Base-by-base conservation (phyloP, 176 grass and related monocot species). In the Rhynchospora pubera region DNA sequence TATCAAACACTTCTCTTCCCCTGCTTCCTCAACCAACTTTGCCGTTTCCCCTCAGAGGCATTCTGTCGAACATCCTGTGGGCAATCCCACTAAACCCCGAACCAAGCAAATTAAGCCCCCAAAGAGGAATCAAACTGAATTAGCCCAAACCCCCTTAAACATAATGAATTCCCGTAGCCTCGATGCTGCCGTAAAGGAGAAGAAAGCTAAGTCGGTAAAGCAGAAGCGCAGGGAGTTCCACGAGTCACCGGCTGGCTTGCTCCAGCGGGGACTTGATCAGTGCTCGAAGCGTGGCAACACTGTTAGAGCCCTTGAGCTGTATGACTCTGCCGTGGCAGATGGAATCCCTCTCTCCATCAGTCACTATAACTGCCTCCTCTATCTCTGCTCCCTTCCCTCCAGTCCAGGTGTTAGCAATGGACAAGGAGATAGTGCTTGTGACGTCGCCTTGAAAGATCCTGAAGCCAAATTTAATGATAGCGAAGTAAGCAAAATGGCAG, bases 351-450 rank as follows among this genome's bases (percentile, higher is more conserved):
- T 98, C 85, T 78, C 89, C 44, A 68, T 94, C 66, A 75, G 89
- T 61, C 92, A 94, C 81, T 98, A 91, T 88, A 98, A 98, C 84
- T 88, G 85, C 83, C 92, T 98, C 74, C 90, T 98, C 84, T 98
- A 98, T 84, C 92, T 98, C 66, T 98, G 95, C 87, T 92, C 92
- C 90, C 85, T 82, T 83, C 72, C 86, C 78, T 57, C 89, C 30
- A 30, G 53, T 53, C 51, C 84, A 21, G 83, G 79, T 14, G 80
- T 79, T 42, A 83, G 77, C 24, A 71, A 39, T 6, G 57, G 57
- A 14, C 19, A 81, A 60, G 7, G 42, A 9, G 34, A 65, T 45
- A 28, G 8, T n/a, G 14, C 45, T 73, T 21, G 19, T 19, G 61
- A 65, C 6, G 12, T 51, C 57, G 12, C 52, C 4, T 60, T 5